Evolutionary conservation across 345 rosid species (phyloP), one percentile per base, ranked within the genome.

Genomic region (Bruguiera sexangula): DNA sequence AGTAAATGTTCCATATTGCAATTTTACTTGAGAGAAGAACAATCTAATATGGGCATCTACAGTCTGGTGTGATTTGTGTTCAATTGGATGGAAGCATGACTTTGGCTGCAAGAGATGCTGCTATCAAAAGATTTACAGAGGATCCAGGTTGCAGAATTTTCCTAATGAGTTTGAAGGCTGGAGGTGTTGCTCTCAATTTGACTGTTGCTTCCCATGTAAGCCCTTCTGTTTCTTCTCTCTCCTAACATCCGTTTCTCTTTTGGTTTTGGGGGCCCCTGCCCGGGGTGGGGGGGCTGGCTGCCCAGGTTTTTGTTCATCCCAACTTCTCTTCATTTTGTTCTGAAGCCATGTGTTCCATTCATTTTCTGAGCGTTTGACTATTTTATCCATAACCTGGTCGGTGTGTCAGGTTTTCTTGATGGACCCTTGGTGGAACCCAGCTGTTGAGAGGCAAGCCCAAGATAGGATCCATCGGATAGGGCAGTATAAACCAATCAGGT

Each of bases 371-470:
- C 7, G 54, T 21, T 26, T 52, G 19, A 5, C 16, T 52, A 4
- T 21, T 10, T n/a, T 66, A 22, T 21, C 31, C 22, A 9, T 56
- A 57, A 24, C 37, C 15, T 34, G 51, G 39, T 54, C 16, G 31
- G 13, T 48, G 55, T 22, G 59, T 2, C 52, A 94, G 98, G 97
- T 95, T 51, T 95, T 95, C 84, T 78, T 95, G 87, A 95, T 95
- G 99, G 99, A 95, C 64, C 99, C 99, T 7, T 95, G 99, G 97
- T 95, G 97, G 99, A 95, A 92, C 78, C 99, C 97, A 39, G 99
- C 99, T 34, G 97, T 92, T 65, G 99, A 95, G 87, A 81, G 75
- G 63, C 99, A 95, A 81, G 99, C 99, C 27, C 97, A 92, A 27
- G 99, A 95, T 79, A 88, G 99, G 80, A 95, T 95, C 74, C 99